A percentile compares a stretch with the other conserved stretches of the same genome.
Evolutionary conservation across 176 grass and related monocot species (phyloP).

Genomic region (Carex littledalei): DNA sequence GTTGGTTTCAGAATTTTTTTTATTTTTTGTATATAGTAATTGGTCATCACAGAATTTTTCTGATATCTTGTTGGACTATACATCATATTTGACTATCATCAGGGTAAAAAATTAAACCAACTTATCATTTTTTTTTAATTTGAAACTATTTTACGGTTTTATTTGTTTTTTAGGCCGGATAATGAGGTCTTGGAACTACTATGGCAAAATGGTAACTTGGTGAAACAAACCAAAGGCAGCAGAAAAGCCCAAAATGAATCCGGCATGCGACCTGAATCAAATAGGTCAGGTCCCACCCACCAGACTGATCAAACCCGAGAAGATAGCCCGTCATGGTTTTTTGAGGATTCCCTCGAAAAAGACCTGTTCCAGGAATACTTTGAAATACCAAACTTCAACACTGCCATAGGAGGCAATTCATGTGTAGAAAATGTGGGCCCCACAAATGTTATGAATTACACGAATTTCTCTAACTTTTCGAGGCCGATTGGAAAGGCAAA

Average conservation of each 20-base stretch:
- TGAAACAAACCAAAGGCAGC: constrained; percentile 52
- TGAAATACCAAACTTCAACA: constrained; percentile 33
- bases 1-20: neutral
- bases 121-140: neutral
- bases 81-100: constrained; percentile 17
- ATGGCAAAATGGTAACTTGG: constrained; percentile 66
- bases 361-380: constrained; percentile 71
- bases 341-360: constrained; percentile 43
- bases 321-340: constrained; percentile 35
- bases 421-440: constrained; percentile 9
- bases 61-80: neutral
- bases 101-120: neutral
- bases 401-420: neutral
- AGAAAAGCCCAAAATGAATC: neutral
- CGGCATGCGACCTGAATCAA: constrained; percentile 1
- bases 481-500: constrained; percentile 6
- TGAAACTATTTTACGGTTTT: neutral
- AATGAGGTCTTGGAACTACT: constrained; percentile 70
- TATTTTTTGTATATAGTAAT: neutral
- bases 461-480: constrained; percentile 36
- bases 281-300: neutral
- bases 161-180: constrained; percentile 32
- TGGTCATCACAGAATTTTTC: constrained; percentile 14
- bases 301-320: constrained; percentile 40
- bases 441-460: neutral